phyloP scores from a whole-genome alignment of 495 filamentous ascomycete genomes.

The Parathielavia hyrcaniae region DNA sequence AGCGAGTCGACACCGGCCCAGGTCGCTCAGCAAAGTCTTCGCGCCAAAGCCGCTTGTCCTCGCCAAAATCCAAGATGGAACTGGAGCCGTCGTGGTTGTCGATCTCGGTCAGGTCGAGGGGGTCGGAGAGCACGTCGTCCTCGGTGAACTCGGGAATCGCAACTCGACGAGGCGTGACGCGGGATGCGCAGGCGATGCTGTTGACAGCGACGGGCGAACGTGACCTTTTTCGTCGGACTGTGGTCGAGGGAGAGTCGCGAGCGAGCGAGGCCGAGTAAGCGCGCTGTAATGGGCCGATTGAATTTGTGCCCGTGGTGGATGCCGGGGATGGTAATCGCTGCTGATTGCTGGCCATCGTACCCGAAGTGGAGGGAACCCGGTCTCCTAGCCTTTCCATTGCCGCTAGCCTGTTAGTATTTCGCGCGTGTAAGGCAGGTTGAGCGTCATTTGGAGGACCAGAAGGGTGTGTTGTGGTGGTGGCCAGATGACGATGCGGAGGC shows the following conservation, averaged over 20 bases:
- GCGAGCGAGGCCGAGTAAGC: constrained; percentile 33
- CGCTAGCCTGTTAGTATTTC: background rate
- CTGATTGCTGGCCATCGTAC: constrained; percentile 20
- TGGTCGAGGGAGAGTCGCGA: constrained; percentile 5
- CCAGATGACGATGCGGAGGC: background rate
- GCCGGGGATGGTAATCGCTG: constrained; percentile 35
- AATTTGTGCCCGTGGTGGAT: constrained; percentile 24
- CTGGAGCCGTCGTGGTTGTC: constrained; percentile 37
- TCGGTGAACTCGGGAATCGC: constrained; percentile 12
- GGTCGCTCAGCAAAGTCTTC: constrained; percentile 47
- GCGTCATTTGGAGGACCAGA: background rate
- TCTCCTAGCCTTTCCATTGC: background rate
- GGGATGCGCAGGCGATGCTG: background rate
- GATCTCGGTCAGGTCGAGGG: constrained; percentile 67
- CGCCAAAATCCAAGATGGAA: constrained; percentile 40
- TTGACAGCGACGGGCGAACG: background rate
- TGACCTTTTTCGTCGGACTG: constrained; percentile 1
- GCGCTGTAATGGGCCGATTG: constrained; percentile 29
- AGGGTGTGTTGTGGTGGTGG: background rate
- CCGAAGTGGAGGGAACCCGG: constrained; percentile 19
- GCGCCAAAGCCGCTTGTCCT: constrained; percentile 52
- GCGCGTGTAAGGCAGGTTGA: background rate
- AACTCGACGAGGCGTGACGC: background rate
- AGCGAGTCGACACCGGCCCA: constrained; percentile 41
- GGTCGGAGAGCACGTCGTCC: constrained; percentile 39